Evolutionary conservation across 345 rosid species (phyloP).

Genomic region (Laguncularia racemosa): DNA sequence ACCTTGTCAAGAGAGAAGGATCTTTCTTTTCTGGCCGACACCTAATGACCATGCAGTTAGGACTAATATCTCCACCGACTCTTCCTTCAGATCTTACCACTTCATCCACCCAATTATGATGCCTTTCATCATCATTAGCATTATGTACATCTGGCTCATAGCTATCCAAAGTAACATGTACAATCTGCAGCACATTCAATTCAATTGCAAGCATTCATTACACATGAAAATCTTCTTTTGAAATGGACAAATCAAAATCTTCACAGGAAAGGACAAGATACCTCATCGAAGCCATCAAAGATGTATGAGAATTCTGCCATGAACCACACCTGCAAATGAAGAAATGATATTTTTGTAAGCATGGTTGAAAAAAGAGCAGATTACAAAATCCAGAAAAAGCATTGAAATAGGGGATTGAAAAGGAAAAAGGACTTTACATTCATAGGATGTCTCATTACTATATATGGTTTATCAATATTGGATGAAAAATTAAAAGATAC

Average conservation of each 20-base stretch:
- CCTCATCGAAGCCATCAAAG: slow-evolving; percentile 79
- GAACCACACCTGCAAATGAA: slow-evolving; percentile 76
- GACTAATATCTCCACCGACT: slow-evolving; percentile 44
- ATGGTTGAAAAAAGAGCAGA: slow-evolving; percentile 4
- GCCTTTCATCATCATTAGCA: slow-evolving; percentile 49
- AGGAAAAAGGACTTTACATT: background rate
- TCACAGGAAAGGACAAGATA: slow-evolving; percentile 16
- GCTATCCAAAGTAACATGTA: slow-evolving; percentile 68
- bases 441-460: too few species aligned
- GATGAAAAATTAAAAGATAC: slow-evolving; percentile 23
- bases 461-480: background rate
- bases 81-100: slow-evolving; percentile 90
- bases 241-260: background rate
- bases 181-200: slow-evolving; percentile 37
- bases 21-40: slow-evolving; percentile 68
- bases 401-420: background rate
- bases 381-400: slow-evolving; percentile 5
- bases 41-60: slow-evolving; percentile 44
- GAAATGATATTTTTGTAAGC: slow-evolving; percentile 2
- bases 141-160: slow-evolving; percentile 44
- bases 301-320: slow-evolving; percentile 70
- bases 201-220: background rate
- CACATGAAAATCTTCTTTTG: background rate
- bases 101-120: slow-evolving; percentile 92
- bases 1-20: slow-evolving; percentile 77